These are phyloP conservation scores for Alternaria arborescens DNA, from an alignment of 2,329 filamentous ascomycete species.

Conservation along the genomic window DNA sequence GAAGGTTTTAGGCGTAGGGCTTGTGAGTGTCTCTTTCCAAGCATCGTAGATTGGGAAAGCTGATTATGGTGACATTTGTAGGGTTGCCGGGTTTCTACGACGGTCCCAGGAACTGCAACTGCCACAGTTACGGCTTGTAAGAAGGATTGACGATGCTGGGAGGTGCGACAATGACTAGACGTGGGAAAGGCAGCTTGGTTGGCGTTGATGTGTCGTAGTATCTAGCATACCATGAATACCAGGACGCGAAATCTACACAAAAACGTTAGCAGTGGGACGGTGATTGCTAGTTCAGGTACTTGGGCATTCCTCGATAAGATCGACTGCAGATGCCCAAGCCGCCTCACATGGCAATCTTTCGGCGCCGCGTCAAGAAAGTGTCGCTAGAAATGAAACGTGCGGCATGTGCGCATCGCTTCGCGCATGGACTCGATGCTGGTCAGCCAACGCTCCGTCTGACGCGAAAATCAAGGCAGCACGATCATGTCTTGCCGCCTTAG, in stretches of 20 bases:
- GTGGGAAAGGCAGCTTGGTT: neutral
- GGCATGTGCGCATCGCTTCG: neutral
- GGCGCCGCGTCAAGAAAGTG: neutral
- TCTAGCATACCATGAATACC: neutral
- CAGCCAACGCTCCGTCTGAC: neutral
- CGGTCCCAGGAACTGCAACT: constrained; percentile 6
- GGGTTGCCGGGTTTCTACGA: constrained; percentile 31
- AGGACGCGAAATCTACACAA: neutral
- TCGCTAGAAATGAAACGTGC: neutral
- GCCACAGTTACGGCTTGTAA: constrained; percentile 23
- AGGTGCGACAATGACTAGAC: neutral
- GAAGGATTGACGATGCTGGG: neutral
- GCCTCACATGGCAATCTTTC: neutral
- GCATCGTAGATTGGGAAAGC: neutral
- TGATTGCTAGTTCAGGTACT: neutral
- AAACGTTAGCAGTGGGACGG: neutral
- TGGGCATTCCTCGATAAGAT: constrained; percentile 1
- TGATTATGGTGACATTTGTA: constrained; percentile 14
- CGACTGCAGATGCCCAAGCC: neutral
- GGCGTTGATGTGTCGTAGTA: neutral
- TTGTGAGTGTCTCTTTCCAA: constrained; percentile 25
- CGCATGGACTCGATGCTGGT: neutral
- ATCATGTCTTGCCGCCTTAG: neutral
- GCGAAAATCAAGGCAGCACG: constrained; percentile 1
- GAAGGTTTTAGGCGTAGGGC: constrained; percentile 30